phyloP scores from a whole-genome alignment of 2,329 filamentous ascomycete species.

The Colletotrichum coccodes region DNA sequence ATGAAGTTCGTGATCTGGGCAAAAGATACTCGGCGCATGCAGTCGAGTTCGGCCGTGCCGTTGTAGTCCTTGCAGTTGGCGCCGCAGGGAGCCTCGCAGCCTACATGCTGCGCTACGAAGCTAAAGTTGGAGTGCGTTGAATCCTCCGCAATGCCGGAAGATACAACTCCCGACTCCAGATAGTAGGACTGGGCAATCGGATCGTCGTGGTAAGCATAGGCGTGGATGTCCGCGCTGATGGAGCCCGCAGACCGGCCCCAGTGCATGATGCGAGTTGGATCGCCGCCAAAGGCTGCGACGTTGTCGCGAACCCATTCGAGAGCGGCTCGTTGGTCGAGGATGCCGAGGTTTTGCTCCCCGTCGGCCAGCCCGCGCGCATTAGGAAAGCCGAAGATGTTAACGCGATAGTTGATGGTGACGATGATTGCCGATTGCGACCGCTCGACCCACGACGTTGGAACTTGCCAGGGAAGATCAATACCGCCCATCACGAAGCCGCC shows the following conservation, averaged over 20 bases:
- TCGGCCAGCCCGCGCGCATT: slow-evolving; percentile 26
- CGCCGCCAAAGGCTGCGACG: slow-evolving; percentile 31
- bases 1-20: slow-evolving; percentile 44
- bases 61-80: slow-evolving; percentile 12
- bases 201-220: slow-evolving; percentile 56
- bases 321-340: slow-evolving; percentile 31
- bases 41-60: slow-evolving; percentile 43
- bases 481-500: slow-evolving; percentile 57
- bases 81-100: slow-evolving; percentile 42
- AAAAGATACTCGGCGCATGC: slow-evolving; percentile 47
- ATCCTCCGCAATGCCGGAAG: slow-evolving; percentile 41
- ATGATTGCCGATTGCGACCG: slow-evolving; percentile 46
- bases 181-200: slow-evolving; percentile 55
- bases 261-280: slow-evolving; percentile 48
- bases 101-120: slow-evolving; percentile 45
- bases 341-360: slow-evolving; percentile 32
- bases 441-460: slow-evolving; percentile 54
- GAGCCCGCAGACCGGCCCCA: slow-evolving; percentile 59
- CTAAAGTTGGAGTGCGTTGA: slow-evolving; percentile 44
- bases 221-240: slow-evolving; percentile 50
- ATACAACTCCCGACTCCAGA: slow-evolving; percentile 51
- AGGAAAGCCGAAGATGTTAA: slow-evolving; percentile 35
- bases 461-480: slow-evolving; percentile 55
- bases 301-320: slow-evolving; percentile 35
- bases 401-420: slow-evolving; percentile 33